These are phyloP conservation scores for Aspergillus coremiiformis DNA, from an alignment of 495 filamentous ascomycete species.

Conservation along the genomic window DNA sequence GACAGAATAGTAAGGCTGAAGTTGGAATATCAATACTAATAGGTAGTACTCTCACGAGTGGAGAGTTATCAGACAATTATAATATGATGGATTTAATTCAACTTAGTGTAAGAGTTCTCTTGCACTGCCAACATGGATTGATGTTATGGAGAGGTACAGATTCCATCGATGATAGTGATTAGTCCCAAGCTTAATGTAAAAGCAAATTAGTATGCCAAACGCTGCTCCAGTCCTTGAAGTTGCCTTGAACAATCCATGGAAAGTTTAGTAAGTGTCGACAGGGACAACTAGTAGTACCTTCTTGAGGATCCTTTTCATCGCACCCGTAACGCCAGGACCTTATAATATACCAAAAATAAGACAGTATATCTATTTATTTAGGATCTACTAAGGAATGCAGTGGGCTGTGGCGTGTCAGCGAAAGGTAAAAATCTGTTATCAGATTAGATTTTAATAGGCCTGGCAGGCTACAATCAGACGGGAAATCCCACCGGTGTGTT, in stretches of 20 bases:
- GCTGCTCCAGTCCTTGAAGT: slow-evolving; percentile 39
- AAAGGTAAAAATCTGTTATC: not conserved
- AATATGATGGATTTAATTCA: too few species aligned
- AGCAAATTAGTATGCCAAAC: slow-evolving; percentile 40
- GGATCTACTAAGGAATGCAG: too few species aligned
- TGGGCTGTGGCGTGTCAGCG: not conserved
- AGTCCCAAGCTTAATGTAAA: slow-evolving; percentile 34
- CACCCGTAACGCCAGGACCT: slow-evolving; percentile 36
- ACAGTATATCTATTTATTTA: too few species aligned
- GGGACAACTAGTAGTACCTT: too few species aligned
- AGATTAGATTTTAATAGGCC: not conserved
- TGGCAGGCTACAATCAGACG: not conserved
- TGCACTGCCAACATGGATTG: slow-evolving; percentile 40
- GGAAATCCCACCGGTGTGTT: not conserved
- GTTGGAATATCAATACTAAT: too few species aligned
- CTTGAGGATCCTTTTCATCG: slow-evolving; percentile 42
- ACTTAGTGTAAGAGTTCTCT: too few species aligned
- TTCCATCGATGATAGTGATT: slow-evolving; percentile 38
- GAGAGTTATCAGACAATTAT: too few species aligned
- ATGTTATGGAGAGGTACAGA: slow-evolving; percentile 38
- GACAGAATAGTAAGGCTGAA: too few species aligned
- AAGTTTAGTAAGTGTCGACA: too few species aligned
- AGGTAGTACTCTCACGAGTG: too few species aligned
- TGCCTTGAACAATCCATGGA: slow-evolving; percentile 35
- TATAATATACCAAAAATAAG: slow-evolving; percentile 40